Percentiles rank a stretch among this genome's conserved stretches.
Evolutionary conservation across 2,329 filamentous ascomycete genomes (phyloP).

Genomic region (Aspergillus texensis): DNA sequence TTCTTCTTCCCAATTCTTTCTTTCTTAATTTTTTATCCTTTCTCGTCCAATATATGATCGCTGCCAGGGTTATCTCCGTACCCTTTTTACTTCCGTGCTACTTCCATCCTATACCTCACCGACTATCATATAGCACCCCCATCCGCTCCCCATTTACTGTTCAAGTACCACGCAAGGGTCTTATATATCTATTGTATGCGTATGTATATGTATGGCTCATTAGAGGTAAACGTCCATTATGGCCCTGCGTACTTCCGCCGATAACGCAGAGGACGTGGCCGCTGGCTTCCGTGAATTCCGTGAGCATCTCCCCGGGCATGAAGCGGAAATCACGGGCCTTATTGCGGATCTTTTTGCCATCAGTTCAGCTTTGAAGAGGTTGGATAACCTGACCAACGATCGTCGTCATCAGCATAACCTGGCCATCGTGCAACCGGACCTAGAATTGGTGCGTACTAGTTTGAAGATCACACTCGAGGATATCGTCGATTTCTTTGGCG

Average conservation of each 20-base stretch:
- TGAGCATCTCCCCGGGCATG: slow-evolving; percentile 53
- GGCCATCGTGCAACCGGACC: slow-evolving; percentile 48
- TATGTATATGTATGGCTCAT: slow-evolving; percentile 17
- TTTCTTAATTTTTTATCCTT: neutral
- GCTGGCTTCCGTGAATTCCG: slow-evolving; percentile 54
- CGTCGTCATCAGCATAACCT: slow-evolving; percentile 43
- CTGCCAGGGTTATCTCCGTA: neutral
- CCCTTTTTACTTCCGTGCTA: neutral
- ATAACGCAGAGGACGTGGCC: slow-evolving; percentile 57
- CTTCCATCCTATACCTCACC: neutral
- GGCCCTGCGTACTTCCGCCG: slow-evolving; percentile 48
- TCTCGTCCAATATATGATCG: neutral
- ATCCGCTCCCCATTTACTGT: neutral
- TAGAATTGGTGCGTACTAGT: slow-evolving; percentile 53
- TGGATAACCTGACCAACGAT: slow-evolving; percentile 49
- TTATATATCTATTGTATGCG: neutral
- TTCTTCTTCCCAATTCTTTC: neutral
- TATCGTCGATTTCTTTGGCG: slow-evolving; percentile 50
- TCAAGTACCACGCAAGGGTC: neutral
- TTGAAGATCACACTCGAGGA: slow-evolving; percentile 56
- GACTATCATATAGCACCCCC: neutral
- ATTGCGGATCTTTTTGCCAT: slow-evolving; percentile 60
- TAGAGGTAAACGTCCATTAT: slow-evolving; percentile 29
- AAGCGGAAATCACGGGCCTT: slow-evolving; percentile 55
- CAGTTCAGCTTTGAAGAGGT: slow-evolving; percentile 51